These are phyloP conservation scores for Bidens hawaiensis DNA, from an alignment of 140 eudicot genomes.

Conservation along the genomic window DNA sequence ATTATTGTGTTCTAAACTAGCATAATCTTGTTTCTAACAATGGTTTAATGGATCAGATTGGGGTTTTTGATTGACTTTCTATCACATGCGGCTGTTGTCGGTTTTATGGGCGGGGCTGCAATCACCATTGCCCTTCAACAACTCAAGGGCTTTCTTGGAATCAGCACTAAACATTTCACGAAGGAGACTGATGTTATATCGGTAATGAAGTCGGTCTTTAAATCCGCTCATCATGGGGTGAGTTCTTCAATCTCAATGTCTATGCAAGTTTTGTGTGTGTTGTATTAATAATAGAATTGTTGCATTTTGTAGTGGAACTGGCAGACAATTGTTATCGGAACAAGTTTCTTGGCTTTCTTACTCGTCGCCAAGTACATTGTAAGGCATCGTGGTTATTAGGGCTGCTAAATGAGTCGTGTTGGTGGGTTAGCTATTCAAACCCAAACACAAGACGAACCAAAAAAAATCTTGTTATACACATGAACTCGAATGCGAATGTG, in stretches of 20 bases:
- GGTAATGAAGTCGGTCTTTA: slow-evolving; percentile 60
- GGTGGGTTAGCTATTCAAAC: too few relatives aligned
- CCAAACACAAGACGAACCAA: too few relatives aligned
- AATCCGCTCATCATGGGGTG: slow-evolving; percentile 48
- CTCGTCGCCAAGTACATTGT: slow-evolving; percentile 71
- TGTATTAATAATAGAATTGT: neutral
- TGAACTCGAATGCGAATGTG: too few relatives aligned
- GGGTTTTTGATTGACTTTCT: slow-evolving; percentile 82
- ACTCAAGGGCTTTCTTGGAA: slow-evolving; percentile 85
- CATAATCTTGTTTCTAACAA: neutral
- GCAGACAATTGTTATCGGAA: slow-evolving; percentile 78
- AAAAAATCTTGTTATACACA: too few relatives aligned
- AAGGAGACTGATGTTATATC: slow-evolving; percentile 65
- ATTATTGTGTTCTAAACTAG: neutral
- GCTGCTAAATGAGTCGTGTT: too few relatives aligned
- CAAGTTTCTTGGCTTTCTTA: slow-evolving; percentile 62
- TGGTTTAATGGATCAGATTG: slow-evolving; percentile 37
- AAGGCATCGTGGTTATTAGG: slow-evolving; percentile 16
- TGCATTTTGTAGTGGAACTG: slow-evolving; percentile 77
- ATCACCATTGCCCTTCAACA: slow-evolving; percentile 84
- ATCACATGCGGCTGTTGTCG: slow-evolving; percentile 88
- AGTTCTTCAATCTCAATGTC: neutral
- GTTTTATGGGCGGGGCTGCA: slow-evolving; percentile 97
- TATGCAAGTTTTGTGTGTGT: neutral
- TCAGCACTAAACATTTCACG: slow-evolving; percentile 53